These are phyloP conservation scores for Babesia microti DNA, from an alignment of 169 alveolate genomes.

Conservation along the genomic window DNA sequence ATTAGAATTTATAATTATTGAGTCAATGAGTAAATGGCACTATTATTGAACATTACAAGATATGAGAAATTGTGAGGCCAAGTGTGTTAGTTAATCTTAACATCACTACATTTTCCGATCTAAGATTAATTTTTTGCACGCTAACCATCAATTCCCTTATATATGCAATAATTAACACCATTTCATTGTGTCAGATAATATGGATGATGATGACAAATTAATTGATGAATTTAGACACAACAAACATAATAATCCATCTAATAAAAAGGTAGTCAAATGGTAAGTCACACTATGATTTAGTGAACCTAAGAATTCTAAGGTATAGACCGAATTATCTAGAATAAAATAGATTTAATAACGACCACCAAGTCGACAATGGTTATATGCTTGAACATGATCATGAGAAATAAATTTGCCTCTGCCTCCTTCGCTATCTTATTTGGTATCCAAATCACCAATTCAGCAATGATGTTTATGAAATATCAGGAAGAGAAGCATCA, in stretches of 20 bases:
- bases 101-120: background rate
- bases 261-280: no score
- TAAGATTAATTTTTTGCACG: background rate
- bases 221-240: no score
- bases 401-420: background rate
- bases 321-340: no score
- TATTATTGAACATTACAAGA: background rate
- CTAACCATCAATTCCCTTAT: constrained; percentile 5
- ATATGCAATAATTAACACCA: no score
- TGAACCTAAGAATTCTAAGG: no score
- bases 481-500: constrained; percentile 31
- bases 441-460: background rate
- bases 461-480: constrained; percentile 28
- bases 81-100: background rate
- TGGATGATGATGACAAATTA: no score
- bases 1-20: background rate
- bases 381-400: background rate
- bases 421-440: background rate
- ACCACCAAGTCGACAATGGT: constrained; percentile 1
- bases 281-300: no score
- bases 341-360: no score
- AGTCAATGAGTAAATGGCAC: background rate
- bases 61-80: background rate
- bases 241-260: no score
- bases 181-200: no score